Conservation (phyloP, 257 asterid species). For the Nicotiana sylvestris region DNA sequence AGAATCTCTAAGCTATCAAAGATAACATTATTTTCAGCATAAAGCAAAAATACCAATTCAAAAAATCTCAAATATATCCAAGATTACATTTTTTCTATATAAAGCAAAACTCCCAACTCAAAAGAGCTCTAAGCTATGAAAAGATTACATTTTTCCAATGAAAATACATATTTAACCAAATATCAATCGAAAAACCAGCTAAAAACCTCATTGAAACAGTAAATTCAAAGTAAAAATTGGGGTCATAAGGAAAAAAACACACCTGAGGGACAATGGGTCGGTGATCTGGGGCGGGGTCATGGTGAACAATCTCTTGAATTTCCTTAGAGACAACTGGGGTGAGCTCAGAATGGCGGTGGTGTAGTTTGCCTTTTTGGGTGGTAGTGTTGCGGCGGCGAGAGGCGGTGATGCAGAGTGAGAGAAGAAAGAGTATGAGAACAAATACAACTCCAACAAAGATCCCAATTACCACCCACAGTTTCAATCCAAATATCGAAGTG, state of each 20-base stretch:
- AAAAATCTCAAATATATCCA: not conserved
- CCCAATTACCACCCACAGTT: conserved; percentile 84
- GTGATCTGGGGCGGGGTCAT: conserved; percentile 59
- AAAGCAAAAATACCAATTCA: not conserved
- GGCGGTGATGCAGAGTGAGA: conserved; percentile 78
- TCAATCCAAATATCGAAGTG: conserved; percentile 78
- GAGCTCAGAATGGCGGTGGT: conserved; percentile 28
- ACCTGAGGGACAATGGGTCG: conserved; percentile 58
- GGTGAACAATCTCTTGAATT: conserved; percentile 61
- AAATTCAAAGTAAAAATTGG: not conserved
- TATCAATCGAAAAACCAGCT: not conserved
- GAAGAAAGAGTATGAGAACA: conserved; percentile 64
- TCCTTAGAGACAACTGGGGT: conserved; percentile 75
- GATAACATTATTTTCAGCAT: not conserved
- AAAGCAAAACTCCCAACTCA: not conserved
- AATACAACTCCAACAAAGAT: conserved; percentile 75
- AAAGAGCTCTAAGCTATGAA: not conserved
- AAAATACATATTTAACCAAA: not conserved
- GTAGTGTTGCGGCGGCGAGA: conserved; percentile 50
- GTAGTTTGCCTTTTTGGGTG: conserved; percentile 20
- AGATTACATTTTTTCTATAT: not conserved
- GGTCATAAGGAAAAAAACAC: not conserved
- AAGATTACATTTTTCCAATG: not conserved
- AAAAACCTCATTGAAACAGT: not conserved
- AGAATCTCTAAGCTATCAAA: not conserved